Percentiles rank a stretch among this genome's conserved stretches.
Conservation (phyloP, 1,284 basidiomycete species). For the Stereum hirsutum region DNA sequence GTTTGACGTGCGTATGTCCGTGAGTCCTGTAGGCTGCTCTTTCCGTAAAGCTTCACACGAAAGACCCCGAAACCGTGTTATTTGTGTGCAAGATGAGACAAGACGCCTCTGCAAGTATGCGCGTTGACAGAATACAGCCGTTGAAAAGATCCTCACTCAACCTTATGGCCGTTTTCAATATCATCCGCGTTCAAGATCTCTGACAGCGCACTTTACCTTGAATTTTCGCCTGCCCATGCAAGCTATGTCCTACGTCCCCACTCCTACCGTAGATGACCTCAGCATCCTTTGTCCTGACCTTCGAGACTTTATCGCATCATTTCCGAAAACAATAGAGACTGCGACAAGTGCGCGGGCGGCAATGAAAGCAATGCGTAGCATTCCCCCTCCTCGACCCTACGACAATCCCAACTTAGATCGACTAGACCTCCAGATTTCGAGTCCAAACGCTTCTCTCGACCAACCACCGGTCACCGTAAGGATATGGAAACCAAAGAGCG, state of each 20-base stretch:
- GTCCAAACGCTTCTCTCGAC: neutral
- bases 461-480: neutral
- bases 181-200: too few relatives aligned
- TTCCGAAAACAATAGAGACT: neutral
- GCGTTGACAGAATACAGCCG: too few relatives aligned
- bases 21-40: too few relatives aligned
- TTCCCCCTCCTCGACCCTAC: neutral
- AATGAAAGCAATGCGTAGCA: neutral
- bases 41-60: too few relatives aligned
- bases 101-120: too few relatives aligned
- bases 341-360: neutral
- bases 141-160: too few relatives aligned
- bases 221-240: too few relatives aligned
- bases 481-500: neutral
- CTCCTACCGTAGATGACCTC: neutral
- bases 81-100: too few relatives aligned
- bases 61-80: too few relatives aligned
- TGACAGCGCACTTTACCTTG: too few relatives aligned
- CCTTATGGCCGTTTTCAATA: too few relatives aligned
- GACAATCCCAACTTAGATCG: neutral
- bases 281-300: neutral
- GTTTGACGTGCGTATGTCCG: too few relatives aligned
- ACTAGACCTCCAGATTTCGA: conserved; percentile 1
- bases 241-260: conserved; percentile 1
- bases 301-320: neutral